Evolutionary conservation across 2,329 filamentous ascomycete genomes (phyloP), one percentile per base, ranked within the genome.

Genomic region (Fulvia fulva): DNA sequence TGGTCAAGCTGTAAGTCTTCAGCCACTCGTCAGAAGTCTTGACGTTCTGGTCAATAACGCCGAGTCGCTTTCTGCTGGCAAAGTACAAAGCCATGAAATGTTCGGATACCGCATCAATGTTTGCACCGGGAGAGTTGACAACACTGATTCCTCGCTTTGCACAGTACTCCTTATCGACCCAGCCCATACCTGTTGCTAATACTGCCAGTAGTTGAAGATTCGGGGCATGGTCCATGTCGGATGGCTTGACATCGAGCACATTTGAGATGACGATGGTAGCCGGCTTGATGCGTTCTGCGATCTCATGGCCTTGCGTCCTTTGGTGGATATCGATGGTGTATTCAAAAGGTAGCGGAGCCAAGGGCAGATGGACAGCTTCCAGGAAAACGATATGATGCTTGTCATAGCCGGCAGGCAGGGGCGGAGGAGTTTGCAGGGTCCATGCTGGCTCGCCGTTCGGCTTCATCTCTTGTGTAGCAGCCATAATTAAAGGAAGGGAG

Each of bases 291-390:
- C 63, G 49, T 14, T 63, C 60, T 22, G 61, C 58, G 11, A 65
- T 58, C 19, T 65, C 56, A 28, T 70, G 51, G 11, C 71, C 67
- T 5, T 69, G 56, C 11, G 76, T 77, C 45, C 54, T 55, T 41
- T 54, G 43, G 14, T 65, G 63, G 44, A 28, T 26, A 34, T 65
- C 63, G 25, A 65, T 65, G 7, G 63, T 63, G 41, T 61, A 59
- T 3, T 59, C 56, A 34, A 65, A 65, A 0, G 60, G 55, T 16
- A 63, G 28, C 4, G 52, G 37, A 23, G 63, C 60, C 23, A 65
- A 43, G 6, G 63, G 63, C 12, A 65, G 25, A 44, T 65, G 63
- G 2, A 65, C 55, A 2, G 58, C 58, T 57, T 65, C 63, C 0
- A 65, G 53, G 22, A 65, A 65, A 14, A 63, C 63, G 51, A 65